phyloP scores from a whole-genome alignment of 192 early-diverging fungal species.

The Coemansia sp. region DNA sequence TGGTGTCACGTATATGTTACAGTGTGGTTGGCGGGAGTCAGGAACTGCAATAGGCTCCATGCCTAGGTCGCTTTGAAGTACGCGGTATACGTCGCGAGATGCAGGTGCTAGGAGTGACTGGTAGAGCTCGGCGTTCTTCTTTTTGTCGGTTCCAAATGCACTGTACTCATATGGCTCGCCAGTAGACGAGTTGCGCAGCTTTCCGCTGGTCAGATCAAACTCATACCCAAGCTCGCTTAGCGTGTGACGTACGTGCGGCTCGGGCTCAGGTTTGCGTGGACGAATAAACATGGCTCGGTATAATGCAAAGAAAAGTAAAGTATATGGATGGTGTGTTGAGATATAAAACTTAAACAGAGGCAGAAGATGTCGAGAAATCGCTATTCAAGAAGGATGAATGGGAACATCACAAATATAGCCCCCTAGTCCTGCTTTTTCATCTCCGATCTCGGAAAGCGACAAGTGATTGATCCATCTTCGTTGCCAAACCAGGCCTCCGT shows the following conservation, averaged over 20 bases:
- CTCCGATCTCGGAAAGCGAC: constrained; percentile 35
- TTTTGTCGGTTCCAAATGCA: constrained; percentile 5
- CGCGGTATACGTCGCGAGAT: constrained; percentile 26
- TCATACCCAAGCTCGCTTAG: constrained; percentile 39
- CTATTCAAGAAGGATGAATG: neutral
- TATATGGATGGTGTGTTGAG: neutral
- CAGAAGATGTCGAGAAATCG: too few species aligned
- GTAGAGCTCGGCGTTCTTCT: constrained; percentile 25
- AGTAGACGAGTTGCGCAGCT: constrained; percentile 19
- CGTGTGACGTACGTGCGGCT: constrained; percentile 17
- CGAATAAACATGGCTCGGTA: constrained; percentile 43
- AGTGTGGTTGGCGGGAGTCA: constrained; percentile 24
- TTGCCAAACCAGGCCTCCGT: constrained; percentile 83
- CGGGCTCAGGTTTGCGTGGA: constrained; percentile 26
- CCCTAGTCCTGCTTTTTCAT: constrained; percentile 20
- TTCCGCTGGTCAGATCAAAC: constrained; percentile 31
- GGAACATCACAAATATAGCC: neutral
- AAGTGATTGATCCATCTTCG: constrained; percentile 66
- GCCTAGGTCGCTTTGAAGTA: constrained; percentile 19
- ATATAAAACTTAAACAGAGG: neutral
- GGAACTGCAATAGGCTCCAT: constrained; percentile 50
- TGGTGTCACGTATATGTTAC: constrained; percentile 38
- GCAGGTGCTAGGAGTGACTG: constrained; percentile 21
- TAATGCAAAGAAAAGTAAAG: neutral
- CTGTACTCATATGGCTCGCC: constrained; percentile 19